Percentiles rank a stretch among this genome's conserved stretches.
Evolutionary conservation across 202 grass and related monocot genomes (phyloP).

Genomic region (Tripidium arundinaceum): DNA sequence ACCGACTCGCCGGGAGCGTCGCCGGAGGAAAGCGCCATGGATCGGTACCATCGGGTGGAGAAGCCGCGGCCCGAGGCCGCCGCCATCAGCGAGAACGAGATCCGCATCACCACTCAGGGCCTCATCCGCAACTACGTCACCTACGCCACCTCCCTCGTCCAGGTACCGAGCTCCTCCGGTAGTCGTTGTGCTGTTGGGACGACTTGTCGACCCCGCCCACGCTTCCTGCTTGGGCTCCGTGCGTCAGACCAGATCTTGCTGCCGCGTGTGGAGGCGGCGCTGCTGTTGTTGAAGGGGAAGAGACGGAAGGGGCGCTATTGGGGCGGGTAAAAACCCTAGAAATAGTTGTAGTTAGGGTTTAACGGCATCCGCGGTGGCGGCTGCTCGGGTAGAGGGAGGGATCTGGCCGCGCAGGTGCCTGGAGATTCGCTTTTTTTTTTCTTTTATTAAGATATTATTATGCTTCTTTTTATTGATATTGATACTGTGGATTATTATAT

Average conservation of each 20-base stretch:
- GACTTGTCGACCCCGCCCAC: neutral
- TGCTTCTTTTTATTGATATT: no score
- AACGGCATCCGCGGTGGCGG: constrained; percentile 53
- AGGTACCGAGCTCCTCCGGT: constrained; percentile 36
- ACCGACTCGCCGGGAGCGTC: neutral
- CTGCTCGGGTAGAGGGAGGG: no score
- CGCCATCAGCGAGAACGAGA: constrained; percentile 81
- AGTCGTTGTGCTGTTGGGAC: neutral
- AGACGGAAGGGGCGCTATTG: neutral
- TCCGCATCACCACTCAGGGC: constrained; percentile 82
- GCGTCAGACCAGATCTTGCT: constrained; percentile 11
- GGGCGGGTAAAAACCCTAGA: constrained; percentile 69
- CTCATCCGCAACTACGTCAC: constrained; percentile 90
- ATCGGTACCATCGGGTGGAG: constrained; percentile 83
- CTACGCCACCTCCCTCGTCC: constrained; percentile 78
- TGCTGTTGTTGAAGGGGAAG: constrained; percentile 1
- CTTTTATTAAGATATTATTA: no score
- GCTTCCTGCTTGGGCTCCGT: neutral
- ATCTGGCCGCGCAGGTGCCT: no score
- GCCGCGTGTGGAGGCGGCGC: neutral
- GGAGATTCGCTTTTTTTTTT: no score
- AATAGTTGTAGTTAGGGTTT: constrained; percentile 53
- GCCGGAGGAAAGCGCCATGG: constrained; percentile 51
- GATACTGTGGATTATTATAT: no score
- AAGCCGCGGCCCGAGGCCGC: constrained; percentile 74